Conservation (phyloP, 139 green algal genomes). For the Marvania coccoides region DNA sequence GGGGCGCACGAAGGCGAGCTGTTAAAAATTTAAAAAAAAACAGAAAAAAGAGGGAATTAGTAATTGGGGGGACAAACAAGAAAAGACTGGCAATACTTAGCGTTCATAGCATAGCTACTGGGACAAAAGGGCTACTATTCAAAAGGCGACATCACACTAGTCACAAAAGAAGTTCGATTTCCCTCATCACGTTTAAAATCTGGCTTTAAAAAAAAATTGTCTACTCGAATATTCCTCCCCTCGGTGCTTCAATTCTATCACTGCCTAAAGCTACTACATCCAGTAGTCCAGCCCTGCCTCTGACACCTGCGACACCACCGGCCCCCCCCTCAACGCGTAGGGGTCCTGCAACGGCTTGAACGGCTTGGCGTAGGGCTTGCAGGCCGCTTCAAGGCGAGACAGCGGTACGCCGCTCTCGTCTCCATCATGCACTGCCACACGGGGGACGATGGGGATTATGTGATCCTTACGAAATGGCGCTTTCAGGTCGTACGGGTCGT, state of each 20-base stretch:
- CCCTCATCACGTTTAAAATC: too few species aligned
- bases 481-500: constrained; percentile 49
- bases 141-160: too few species aligned
- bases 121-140: too few species aligned
- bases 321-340: neutral
- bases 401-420: constrained; percentile 16
- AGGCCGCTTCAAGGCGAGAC: constrained; percentile 10
- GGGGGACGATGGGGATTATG: constrained; percentile 38
- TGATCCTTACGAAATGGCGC: constrained; percentile 40
- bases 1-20: too few species aligned
- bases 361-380: constrained; percentile 31
- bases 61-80: too few species aligned
- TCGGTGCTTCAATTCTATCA: neutral
- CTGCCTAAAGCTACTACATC: too few species aligned
- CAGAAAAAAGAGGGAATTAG: too few species aligned
- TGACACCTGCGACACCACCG: neutral
- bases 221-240: neutral
- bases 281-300: constrained; percentile 16
- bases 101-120: too few species aligned
- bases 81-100: too few species aligned
- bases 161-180: too few species aligned
- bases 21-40: too few species aligned
- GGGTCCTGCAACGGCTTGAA: constrained; percentile 20
- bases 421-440: constrained; percentile 33
- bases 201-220: too few species aligned